A percentile compares a stretch with the other conserved stretches of the same genome.
These are phyloP conservation scores for Eleusine indica DNA, from an alignment of 176 grass and related monocot genomes.

Conservation along the genomic window DNA sequence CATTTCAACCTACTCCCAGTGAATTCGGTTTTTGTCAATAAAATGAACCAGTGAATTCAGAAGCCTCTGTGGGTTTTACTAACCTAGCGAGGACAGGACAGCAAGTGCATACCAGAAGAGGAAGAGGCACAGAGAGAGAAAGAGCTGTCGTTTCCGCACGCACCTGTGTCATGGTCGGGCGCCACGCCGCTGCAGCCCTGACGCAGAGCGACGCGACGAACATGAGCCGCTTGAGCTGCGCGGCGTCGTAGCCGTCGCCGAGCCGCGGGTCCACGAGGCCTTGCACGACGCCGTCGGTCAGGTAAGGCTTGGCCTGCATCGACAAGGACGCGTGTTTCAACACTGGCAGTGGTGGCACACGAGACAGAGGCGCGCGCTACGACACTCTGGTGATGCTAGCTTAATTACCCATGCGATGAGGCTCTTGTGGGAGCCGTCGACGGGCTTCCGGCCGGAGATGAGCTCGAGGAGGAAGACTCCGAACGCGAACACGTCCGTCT, in stretches of 20 bases:
- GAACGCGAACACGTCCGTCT: constrained; percentile 97
- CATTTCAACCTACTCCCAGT: not conserved
- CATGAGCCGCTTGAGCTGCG: constrained; percentile 73
- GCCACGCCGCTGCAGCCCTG: constrained; percentile 59
- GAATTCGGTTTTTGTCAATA: not conserved
- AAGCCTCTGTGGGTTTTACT: not conserved
- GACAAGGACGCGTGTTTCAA: not conserved
- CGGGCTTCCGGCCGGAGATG: constrained; percentile 84
- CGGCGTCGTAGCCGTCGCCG: constrained; percentile 69
- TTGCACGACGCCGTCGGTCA: constrained; percentile 47
- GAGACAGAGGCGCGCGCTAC: not conserved
- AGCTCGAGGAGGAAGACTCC: constrained; percentile 96
- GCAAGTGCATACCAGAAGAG: not conserved
- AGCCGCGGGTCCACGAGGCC: constrained; percentile 74
- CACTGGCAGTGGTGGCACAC: not conserved
- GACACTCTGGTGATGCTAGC: not conserved
- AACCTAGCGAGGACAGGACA: not conserved
- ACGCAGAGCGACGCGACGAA: constrained; percentile 90
- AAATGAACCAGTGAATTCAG: not conserved
- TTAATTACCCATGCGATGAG: constrained; percentile 74
- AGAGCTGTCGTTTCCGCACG: not conserved
- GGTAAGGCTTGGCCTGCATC: constrained; percentile 80
- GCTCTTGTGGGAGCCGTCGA: constrained; percentile 87
- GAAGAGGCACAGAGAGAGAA: not conserved
- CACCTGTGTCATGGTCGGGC: constrained; percentile 96